A percentile compares a stretch with the other conserved stretches of the same genome.
Conservation (phyloP, 768 basidiomycete species). For the Melanogaster broomeanus region DNA sequence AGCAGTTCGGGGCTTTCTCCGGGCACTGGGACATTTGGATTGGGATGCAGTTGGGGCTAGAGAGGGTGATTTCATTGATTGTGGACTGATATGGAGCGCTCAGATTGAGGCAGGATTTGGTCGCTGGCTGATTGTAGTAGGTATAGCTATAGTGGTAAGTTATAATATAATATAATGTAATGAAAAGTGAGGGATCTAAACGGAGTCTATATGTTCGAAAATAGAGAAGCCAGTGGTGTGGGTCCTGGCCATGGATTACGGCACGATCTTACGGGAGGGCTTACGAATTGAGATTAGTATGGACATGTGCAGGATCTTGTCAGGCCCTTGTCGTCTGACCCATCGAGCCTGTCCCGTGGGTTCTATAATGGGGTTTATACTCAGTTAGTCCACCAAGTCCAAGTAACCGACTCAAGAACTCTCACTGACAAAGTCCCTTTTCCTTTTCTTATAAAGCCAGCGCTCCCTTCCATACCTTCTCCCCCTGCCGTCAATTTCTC, state of each 20-base stretch:
- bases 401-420: slow-evolving; percentile 20
- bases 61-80: slow-evolving; percentile 32
- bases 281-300: slow-evolving; percentile 30
- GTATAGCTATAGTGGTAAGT: no score
- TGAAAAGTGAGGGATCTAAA: slow-evolving; percentile 21
- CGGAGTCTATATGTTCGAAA: slow-evolving; percentile 24
- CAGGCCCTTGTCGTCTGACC: slow-evolving; percentile 31
- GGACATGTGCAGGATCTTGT: slow-evolving; percentile 28
- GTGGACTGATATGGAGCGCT: slow-evolving; percentile 21
- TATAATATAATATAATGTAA: no score
- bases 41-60: no score
- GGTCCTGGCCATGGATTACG: slow-evolving; percentile 31
- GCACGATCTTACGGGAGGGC: slow-evolving; percentile 24
- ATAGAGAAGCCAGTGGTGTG: slow-evolving; percentile 26
- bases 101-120: no score
- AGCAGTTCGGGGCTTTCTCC: no score
- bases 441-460: slow-evolving; percentile 27
- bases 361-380: slow-evolving; percentile 35
- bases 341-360: slow-evolving; percentile 33
- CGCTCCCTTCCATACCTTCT: slow-evolving; percentile 6
- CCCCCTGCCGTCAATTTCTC: slow-evolving; percentile 27
- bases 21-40: no score
- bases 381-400: slow-evolving; percentile 17
- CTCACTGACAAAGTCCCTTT: slow-evolving; percentile 26
- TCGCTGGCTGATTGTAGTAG: no score